Evolutionary conservation across 1,284 basidiomycete genomes (phyloP).

Genomic region (Trichosporon ovoides): DNA sequence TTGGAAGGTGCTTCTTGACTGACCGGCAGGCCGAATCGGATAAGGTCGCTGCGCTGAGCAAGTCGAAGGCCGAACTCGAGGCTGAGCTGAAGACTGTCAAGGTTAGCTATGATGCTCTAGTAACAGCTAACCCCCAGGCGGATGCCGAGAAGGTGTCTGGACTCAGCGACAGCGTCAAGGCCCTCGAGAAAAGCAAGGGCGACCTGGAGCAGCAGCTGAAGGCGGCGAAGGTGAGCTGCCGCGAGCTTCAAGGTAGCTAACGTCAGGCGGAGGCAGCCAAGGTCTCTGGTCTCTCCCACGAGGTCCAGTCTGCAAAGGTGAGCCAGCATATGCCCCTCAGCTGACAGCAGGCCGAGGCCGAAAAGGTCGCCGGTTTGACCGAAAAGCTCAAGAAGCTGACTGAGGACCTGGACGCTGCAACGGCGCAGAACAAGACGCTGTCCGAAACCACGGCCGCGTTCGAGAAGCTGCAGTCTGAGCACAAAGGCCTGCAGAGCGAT

Average conservation of each 20-base stretch:
- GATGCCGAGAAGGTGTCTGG: slow-evolving; percentile 10
- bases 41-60: neutral
- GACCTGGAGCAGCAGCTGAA: neutral
- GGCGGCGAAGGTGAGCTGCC: neutral
- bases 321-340: neutral
- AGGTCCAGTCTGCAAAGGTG: neutral
- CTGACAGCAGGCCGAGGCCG: neutral
- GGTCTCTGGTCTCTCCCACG: neutral
- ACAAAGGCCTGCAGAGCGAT: slow-evolving; percentile 1
- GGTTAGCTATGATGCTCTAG: slow-evolving; percentile 7
- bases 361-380: neutral
- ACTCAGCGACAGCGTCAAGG: neutral
- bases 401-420: slow-evolving; percentile 6
- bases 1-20: neutral
- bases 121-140: neutral
- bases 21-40: neutral
- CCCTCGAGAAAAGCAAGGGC: neutral
- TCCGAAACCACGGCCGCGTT: slow-evolving; percentile 14
- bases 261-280: neutral
- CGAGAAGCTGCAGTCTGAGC: slow-evolving; percentile 24
- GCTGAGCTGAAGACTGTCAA: slow-evolving; percentile 23
- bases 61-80: slow-evolving; percentile 24
- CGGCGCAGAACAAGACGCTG: slow-evolving; percentile 8
- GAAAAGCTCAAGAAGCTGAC: slow-evolving; percentile 21
- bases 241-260: neutral